Base-by-base conservation (phyloP, 352 stramenopile species). In the Phytophthora pseudosyringae region DNA sequence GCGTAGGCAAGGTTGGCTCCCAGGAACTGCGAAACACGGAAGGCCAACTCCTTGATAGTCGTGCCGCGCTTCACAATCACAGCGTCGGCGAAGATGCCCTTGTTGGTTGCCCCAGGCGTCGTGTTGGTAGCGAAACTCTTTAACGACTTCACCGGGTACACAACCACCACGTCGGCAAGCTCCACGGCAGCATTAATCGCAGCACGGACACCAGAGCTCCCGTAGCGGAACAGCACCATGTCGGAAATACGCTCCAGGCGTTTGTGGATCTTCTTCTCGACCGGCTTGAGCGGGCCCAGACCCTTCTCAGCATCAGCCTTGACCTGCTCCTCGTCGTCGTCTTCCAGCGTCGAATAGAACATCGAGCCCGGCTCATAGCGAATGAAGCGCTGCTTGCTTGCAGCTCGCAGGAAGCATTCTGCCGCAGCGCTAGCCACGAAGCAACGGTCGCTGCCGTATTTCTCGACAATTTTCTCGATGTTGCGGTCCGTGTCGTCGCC, bases 181-280 rank as follows among this genome's bases (percentile, higher is more conserved):
- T 93, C 83, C 32, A 97, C 89, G 4, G 88, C 89, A 3, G 86
- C 83, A 48, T 96, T 93, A 62, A 97, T 93, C n/a, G 88, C 88
- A 10, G 78, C 81, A 38, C 86, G 87, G 47, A 97, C 89, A 25
- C 88, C 89, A 7, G 89, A 88, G 54, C 86, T 93, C 25, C 88
- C 86, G 55, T 91, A 95, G n/a, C 89, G 85, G 59, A 96, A 97
- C 16, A 97, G 71, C 54, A 97, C 89, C 86, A 97, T 95, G 59
- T 97, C 89, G 0, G 86, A 92, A 55, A 96, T 94, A 52, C 89
- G 86, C 45, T 95, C 87, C 11, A 97, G 69, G 7, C 89, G 85
- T 64, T 85, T 90, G 35, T 66, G 46, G 39, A 96, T 90, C 55
- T 95, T 96, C 39, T 87, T 88, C 28, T 95, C 80, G 7, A 89